These are phyloP conservation scores for Fusarium odoratissimum DNA, from an alignment of 2,329 filamentous ascomycete species.

Conservation along the genomic window DNA sequence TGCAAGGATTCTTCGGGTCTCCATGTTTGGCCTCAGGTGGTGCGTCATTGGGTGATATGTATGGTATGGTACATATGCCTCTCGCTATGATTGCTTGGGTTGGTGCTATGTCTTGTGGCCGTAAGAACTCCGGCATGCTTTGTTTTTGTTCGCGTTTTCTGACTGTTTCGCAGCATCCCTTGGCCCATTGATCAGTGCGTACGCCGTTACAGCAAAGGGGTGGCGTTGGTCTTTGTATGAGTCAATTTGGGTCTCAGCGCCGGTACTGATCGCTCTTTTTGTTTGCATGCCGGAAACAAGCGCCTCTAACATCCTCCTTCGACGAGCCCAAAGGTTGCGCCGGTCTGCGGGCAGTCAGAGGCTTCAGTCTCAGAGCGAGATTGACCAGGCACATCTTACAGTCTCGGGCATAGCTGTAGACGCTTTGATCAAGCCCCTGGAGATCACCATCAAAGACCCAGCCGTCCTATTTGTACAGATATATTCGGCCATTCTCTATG, in stretches of 20 bases:
- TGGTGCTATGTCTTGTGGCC: constrained; percentile 13
- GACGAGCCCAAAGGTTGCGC: constrained; percentile 65
- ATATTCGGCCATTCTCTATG: constrained; percentile 72
- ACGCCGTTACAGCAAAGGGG: constrained; percentile 64
- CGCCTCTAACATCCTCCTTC: constrained; percentile 67
- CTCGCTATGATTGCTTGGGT: constrained; percentile 1
- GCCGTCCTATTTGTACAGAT: constrained; percentile 70
- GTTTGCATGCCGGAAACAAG: constrained; percentile 73
- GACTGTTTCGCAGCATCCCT: constrained; percentile 56
- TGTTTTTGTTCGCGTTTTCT: not conserved
- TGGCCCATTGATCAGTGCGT: constrained; percentile 70
- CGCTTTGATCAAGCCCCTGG: constrained; percentile 69
- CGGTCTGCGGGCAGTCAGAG: constrained; percentile 65
- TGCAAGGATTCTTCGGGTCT: constrained; percentile 74
- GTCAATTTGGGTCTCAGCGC: constrained; percentile 69
- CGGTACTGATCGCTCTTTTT: constrained; percentile 69
- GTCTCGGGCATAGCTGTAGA: constrained; percentile 60
- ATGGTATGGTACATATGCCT: constrained; percentile 64
- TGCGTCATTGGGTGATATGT: constrained; percentile 62
- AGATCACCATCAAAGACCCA: constrained; percentile 70
- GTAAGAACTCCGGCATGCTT: accelerated
- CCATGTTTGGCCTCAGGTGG: constrained; percentile 71
- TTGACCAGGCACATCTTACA: constrained; percentile 66
- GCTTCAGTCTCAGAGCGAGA: constrained; percentile 71
- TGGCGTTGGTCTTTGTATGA: constrained; percentile 76